These are phyloP conservation scores for Iberis amara DNA, from an alignment of 441 rosid species.

Conservation along the genomic window DNA sequence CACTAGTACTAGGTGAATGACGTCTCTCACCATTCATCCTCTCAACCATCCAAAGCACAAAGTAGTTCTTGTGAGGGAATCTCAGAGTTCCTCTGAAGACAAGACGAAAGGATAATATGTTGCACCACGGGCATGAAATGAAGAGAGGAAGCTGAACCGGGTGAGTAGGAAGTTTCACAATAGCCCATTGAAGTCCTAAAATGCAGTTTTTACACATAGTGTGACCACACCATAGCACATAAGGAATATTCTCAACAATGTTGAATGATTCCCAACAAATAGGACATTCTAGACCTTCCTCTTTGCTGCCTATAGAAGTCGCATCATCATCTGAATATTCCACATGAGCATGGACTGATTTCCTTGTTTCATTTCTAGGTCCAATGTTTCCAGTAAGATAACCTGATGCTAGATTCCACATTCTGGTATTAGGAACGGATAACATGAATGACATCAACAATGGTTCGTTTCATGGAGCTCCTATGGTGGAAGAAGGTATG, in stretches of 20 bases:
- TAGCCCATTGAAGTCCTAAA: slow-evolving; percentile 63
- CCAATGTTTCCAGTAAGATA: slow-evolving; percentile 56
- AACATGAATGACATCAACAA: slow-evolving; percentile 29
- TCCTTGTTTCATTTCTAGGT: slow-evolving; percentile 31
- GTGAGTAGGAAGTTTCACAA: slow-evolving; percentile 55
- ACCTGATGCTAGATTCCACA: slow-evolving; percentile 84
- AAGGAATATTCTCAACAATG: slow-evolving; percentile 66
- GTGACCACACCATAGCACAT: slow-evolving; percentile 73
- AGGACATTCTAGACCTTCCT: slow-evolving; percentile 63
- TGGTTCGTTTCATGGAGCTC: slow-evolving; percentile 9
- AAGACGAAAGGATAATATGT: slow-evolving; percentile 55
- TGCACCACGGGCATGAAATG: slow-evolving; percentile 75
- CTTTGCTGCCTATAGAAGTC: slow-evolving; percentile 47
- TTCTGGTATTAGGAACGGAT: slow-evolving; percentile 34
- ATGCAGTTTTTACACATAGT: slow-evolving; percentile 72
- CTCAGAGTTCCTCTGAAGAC: slow-evolving; percentile 58
- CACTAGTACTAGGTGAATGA: slow-evolving; percentile 33
- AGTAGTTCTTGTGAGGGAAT: slow-evolving; percentile 65
- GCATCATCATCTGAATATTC: slow-evolving; percentile 69
- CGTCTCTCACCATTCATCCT: slow-evolving; percentile 61
- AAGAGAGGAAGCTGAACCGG: slow-evolving; percentile 67
- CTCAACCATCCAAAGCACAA: slow-evolving; percentile 76
- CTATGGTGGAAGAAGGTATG: neutral
- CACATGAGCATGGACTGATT: slow-evolving; percentile 30
- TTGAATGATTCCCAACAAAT: slow-evolving; percentile 72